phyloP scores from a whole-genome alignment of 768 basidiomycete species.

The Cyclocybe aegerita region DNA sequence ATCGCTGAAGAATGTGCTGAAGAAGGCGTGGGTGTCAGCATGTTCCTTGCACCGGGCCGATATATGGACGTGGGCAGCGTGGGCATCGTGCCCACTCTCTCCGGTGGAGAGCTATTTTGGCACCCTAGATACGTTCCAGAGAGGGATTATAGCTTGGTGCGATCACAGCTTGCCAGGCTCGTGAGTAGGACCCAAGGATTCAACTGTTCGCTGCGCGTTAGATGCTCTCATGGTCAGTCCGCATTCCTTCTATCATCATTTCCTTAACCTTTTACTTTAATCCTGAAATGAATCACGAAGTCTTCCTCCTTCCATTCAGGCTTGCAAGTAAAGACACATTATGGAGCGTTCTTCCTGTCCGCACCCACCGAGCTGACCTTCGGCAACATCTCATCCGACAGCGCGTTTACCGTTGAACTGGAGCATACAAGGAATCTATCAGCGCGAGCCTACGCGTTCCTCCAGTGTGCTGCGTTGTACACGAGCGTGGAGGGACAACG shows the following conservation, averaged over 20 bases:
- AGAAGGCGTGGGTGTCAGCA: conserved; percentile 85
- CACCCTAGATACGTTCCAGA: conserved; percentile 83
- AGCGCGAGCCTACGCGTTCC: conserved; percentile 67
- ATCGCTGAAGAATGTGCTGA: conserved; percentile 88
- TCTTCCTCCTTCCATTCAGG: conserved; percentile 35
- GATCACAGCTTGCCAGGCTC: conserved; percentile 76
- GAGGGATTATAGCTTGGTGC: conserved; percentile 63
- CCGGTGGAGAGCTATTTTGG: conserved; percentile 91
- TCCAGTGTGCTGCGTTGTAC: conserved; percentile 89
- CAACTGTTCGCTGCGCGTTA: conserved; percentile 76
- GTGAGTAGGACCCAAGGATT: conserved; percentile 72
- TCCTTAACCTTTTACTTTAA: conserved; percentile 2
- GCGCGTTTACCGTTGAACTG: conserved; percentile 72
- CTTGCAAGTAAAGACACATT: conserved; percentile 61
- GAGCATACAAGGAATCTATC: conserved; percentile 71
- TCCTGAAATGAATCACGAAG: conserved; percentile 20
- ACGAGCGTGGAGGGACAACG: conserved; percentile 77
- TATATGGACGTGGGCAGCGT: conserved; percentile 88
- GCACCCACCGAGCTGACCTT: conserved; percentile 75
- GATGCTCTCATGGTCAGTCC: conserved; percentile 79
- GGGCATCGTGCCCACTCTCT: conserved; percentile 68
- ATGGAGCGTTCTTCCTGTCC: conserved; percentile 71
- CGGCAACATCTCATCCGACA: conserved; percentile 79
- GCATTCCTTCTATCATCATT: conserved; percentile 5
- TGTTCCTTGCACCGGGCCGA: conserved; percentile 80